These are phyloP conservation scores for Suillus lakei DNA, from an alignment of 768 basidiomycete species.

Conservation along the genomic window DNA sequence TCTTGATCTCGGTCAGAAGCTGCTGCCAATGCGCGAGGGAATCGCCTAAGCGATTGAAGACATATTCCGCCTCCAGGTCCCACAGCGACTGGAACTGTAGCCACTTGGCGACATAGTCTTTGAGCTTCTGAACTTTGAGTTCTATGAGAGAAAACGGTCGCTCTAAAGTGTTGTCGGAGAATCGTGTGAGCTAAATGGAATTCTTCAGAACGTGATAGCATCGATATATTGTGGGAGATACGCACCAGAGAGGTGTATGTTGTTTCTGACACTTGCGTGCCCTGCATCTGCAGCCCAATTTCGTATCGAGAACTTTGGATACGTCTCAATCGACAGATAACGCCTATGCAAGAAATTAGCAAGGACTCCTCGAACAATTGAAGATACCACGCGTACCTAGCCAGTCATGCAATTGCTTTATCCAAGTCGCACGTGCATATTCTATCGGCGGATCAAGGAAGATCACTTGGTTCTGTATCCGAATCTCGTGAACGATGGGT, in stretches of 20 bases:
- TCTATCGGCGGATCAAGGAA: conserved; percentile 99
- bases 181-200: conserved; percentile 63
- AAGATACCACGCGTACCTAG: conserved; percentile 54
- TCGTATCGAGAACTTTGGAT: conserved; percentile 97
- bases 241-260: conserved; percentile 85
- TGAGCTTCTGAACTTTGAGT: conserved; percentile 83
- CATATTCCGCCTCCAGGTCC: conserved; percentile 97
- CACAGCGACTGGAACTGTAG: conserved; percentile 98
- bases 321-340: conserved; percentile 84
- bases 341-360: conserved; percentile 47
- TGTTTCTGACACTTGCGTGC: conserved; percentile 61
- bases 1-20: conserved; percentile 95
- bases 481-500: conserved; percentile 92
- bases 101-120: conserved; percentile 96
- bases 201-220: conserved; percentile 15
- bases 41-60: conserved; percentile 95
- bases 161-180: conserved; percentile 75
- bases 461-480: conserved; percentile 99
- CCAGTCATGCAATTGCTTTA: conserved; percentile 88
- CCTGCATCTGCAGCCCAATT: conserved; percentile 92
- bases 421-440: conserved; percentile 88
- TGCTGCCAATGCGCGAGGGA: conserved; percentile 94
- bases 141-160: conserved; percentile 88
- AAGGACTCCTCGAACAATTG: not conserved
- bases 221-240: not conserved